These are phyloP conservation scores for Lentinula boryana DNA, from an alignment of 768 basidiomycete genomes.

Conservation along the genomic window DNA sequence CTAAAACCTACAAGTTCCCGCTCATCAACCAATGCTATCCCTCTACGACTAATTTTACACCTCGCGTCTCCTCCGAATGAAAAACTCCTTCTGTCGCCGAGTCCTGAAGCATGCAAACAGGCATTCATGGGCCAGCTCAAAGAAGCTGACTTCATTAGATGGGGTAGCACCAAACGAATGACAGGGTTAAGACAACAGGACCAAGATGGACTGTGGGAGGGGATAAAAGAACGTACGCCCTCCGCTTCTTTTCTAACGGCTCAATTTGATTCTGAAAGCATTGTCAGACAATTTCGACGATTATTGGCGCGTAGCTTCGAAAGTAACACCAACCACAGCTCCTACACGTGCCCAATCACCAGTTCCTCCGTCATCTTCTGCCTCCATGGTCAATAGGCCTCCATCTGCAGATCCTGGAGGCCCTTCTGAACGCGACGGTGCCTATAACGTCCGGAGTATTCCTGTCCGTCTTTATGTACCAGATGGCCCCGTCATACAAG, in stretches of 20 bases:
- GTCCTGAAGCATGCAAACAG: constrained; percentile 83
- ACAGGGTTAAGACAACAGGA: constrained; percentile 86
- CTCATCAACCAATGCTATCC: constrained; percentile 36
- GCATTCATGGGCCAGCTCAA: constrained; percentile 95
- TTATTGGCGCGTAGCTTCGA: constrained; percentile 91
- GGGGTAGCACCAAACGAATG: constrained; percentile 94
- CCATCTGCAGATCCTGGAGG: constrained; percentile 55
- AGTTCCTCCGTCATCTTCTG: constrained; percentile 43
- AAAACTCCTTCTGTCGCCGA: constrained; percentile 76
- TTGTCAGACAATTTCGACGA: constrained; percentile 88
- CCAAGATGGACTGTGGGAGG: constrained; percentile 97
- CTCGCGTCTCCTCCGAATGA: constrained; percentile 84
- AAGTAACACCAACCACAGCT: constrained; percentile 79
- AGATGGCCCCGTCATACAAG: constrained; percentile 88
- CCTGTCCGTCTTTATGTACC: constrained; percentile 88
- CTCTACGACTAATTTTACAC: constrained; percentile 79
- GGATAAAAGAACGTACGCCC: constrained; percentile 84
- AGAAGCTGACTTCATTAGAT: constrained; percentile 94
- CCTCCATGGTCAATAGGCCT: constrained; percentile 59
- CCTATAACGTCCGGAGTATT: constrained; percentile 81
- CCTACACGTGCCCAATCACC: constrained; percentile 55
- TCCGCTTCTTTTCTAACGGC: constrained; percentile 1
- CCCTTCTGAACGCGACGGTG: constrained; percentile 67
- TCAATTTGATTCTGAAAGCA: constrained; percentile 2
- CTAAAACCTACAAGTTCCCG: constrained; percentile 42